phyloP scores from a whole-genome alignment of 148 eudicot genomes.

The Rhododendron henanense region DNA sequence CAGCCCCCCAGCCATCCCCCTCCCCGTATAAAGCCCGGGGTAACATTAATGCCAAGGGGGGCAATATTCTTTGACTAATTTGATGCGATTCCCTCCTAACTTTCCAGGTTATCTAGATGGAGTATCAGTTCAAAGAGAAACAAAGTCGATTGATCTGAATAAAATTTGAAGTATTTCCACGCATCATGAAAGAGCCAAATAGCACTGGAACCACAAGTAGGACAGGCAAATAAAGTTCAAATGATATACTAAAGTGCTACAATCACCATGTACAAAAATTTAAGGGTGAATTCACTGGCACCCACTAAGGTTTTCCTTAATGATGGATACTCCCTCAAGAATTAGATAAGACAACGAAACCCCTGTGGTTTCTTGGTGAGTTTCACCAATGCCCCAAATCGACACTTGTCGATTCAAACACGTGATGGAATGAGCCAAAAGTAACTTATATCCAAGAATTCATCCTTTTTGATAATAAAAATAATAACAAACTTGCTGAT shows the following conservation, averaged over 20 bases:
- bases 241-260: background rate
- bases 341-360: background rate
- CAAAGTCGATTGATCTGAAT: background rate
- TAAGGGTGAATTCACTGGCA: background rate
- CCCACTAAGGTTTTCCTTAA: background rate
- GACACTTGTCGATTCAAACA: background rate
- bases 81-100: background rate
- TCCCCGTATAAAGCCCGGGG: background rate
- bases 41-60: background rate
- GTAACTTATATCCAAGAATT: too few relatives aligned
- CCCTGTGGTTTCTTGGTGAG: background rate
- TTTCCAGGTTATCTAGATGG: background rate
- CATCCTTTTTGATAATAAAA: background rate
- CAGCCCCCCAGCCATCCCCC: background rate
- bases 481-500: too few relatives aligned
- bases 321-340: background rate
- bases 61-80: background rate
- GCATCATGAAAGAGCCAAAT: background rate
- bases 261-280: background rate
- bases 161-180: background rate
- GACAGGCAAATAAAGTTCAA: background rate
- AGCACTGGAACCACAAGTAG: background rate
- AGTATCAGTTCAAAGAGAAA: background rate
- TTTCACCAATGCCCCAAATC: background rate
- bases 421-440: too few relatives aligned